Base-by-base conservation (phyloP, 2,329 filamentous ascomycete species). In the Metarhizium rileyi region DNA sequence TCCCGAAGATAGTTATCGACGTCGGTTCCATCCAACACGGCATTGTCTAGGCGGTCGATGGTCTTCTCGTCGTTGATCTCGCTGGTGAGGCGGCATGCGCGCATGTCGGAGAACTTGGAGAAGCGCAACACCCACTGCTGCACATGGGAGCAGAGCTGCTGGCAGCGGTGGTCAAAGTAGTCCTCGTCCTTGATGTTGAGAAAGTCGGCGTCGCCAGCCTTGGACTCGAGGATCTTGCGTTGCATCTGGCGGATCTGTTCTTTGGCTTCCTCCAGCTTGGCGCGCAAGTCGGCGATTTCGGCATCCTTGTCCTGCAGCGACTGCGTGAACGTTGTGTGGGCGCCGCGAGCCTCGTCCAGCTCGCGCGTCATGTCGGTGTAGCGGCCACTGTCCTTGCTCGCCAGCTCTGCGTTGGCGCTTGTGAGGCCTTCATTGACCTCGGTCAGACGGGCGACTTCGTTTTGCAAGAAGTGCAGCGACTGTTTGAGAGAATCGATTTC, bases 121-220 rank as follows among this genome's bases (percentile, higher is more conserved):
- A 98, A 98, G 62, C 93, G 87, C 57, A 96, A 73, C 46, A 98
- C 90, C 93, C 93, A 98, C 70, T 95, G 90, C 66, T 96, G 90
- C 40, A 96, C 89, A 64, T 96, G 90, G 58, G 91, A 87, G 69
- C 90, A 98, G 42, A 98, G 81, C 67, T 94, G 86, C 66, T 96
- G 90, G 65, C 93, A 98, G 40, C 90, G 87, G 60, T 82, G 82
- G 62, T 96, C 90, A 63, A 98, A 97, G 73, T 96, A 90, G 69
- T 96, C 90, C 66, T 96, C 90, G 62, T 96, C 90, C 56, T 81
- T 81, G 53, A 90, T 75, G 45, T 78, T 79, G 54, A 97, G 82
- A 70, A 94, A 91, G 56, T 87, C 72, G 51, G 70, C 80, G 59
- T 88, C 84, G 53, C 76, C 74, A 48, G 80, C 72, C 59, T 81